A percentile compares a stretch with the other conserved stretches of the same genome.
Conservation (phyloP, 2,329 filamentous ascomycete genomes). For the Sporothrix pallida region DNA sequence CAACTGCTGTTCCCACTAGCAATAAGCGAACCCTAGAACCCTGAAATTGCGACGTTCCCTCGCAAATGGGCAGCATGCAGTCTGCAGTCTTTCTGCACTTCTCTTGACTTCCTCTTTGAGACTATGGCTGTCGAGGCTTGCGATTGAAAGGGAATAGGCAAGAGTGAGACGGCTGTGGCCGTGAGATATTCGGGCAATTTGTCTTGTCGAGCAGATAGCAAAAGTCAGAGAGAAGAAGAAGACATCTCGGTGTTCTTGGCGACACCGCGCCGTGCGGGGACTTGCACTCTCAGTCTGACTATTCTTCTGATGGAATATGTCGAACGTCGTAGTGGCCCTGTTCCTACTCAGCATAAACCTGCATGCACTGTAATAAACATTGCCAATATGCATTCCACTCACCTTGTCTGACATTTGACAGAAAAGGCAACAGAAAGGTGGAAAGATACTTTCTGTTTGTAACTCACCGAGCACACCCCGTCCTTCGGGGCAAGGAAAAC, state of each 20-base stretch:
- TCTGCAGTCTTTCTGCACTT: not conserved
- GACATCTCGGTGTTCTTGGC: not conserved
- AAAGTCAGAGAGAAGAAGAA: too few species aligned
- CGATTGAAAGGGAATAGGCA: not conserved
- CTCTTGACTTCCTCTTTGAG: not conserved
- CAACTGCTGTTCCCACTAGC: constrained; percentile 11
- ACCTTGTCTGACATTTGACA: not conserved
- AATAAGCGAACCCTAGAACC: constrained; percentile 21
- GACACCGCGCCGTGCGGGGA: constrained; percentile 15
- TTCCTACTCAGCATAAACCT: constrained; percentile 12
- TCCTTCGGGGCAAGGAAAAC: not conserved
- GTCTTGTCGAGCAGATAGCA: too few species aligned
- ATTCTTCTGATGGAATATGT: not conserved
- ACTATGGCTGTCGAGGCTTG: not conserved
- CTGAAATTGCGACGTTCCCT: constrained; percentile 26
- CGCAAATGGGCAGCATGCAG: constrained; percentile 2
- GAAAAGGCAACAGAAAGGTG: not conserved
- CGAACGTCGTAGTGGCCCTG: not conserved
- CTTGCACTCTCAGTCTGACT: too few species aligned
- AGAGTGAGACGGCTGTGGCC: constrained; percentile 20
- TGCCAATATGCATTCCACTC: not conserved
- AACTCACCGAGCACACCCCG: constrained; percentile 23
- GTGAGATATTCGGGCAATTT: not conserved
- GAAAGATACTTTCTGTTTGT: not conserved
- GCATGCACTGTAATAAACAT: constrained; percentile 8